A percentile compares a stretch with the other conserved stretches of the same genome.
These are phyloP conservation scores for Akanthomyces dipterigenus DNA, from an alignment of 2,329 filamentous ascomycete genomes.

Conservation along the genomic window DNA sequence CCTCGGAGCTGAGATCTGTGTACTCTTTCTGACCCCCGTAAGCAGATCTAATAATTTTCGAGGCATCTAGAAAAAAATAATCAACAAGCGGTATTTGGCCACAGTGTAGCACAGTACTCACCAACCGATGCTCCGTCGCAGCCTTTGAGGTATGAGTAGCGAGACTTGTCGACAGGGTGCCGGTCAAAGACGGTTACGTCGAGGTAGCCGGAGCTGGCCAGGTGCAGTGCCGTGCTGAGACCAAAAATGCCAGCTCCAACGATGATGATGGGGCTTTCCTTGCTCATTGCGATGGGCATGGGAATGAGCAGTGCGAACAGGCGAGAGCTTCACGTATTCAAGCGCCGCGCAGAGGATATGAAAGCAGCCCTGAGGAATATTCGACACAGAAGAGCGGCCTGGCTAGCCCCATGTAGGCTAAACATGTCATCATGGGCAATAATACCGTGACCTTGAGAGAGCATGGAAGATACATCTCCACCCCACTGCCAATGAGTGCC, in stretches of 20 bases:
- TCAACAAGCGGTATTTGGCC: not conserved
- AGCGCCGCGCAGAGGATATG: too few species aligned
- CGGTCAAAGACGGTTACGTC: conserved; percentile 43
- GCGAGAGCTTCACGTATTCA: not conserved
- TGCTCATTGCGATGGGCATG: not conserved
- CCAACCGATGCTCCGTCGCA: conserved; percentile 38
- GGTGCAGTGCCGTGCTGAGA: conserved; percentile 27
- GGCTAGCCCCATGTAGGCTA: not conserved
- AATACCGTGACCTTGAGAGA: not conserved
- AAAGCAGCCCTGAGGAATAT: not conserved
- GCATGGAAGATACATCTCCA: not conserved
- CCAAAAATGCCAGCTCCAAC: conserved; percentile 21
- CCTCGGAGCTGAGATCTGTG: conserved; percentile 37
- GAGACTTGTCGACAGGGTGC: conserved; percentile 32
- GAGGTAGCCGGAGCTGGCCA: conserved; percentile 33
- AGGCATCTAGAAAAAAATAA: conserved; percentile 22
- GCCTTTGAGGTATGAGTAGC: conserved; percentile 35
- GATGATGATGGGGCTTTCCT: not conserved
- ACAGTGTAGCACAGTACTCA: conserved; percentile 11
- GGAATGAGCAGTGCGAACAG: too few species aligned
- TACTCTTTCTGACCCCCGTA: conserved; percentile 37
- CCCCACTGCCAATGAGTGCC: not conserved
- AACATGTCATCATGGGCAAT: too few species aligned
- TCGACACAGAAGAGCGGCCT: not conserved
- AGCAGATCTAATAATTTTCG: conserved; percentile 33